phyloP scores from a whole-genome alignment of 148 eudicot genomes.

The Chenopodium suecicum region DNA sequence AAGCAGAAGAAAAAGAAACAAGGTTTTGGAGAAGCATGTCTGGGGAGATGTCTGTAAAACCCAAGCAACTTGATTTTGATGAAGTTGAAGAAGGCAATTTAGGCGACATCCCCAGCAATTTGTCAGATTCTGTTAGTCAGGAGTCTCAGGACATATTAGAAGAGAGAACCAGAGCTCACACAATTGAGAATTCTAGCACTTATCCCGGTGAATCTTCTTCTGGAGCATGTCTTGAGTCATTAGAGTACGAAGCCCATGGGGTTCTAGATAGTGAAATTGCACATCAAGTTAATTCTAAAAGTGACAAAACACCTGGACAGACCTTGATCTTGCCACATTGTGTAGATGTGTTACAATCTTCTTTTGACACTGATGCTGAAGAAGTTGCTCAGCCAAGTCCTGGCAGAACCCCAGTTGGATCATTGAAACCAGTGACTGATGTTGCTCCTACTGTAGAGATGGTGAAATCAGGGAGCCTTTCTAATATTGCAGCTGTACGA shows the following conservation, averaged over 20 bases:
- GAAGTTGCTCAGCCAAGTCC: too few species aligned
- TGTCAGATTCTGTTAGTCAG: background rate
- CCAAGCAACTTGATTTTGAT: conserved; percentile 50
- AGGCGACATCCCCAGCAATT: conserved; percentile 1
- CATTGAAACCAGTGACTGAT: too few species aligned
- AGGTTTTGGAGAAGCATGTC: conserved; percentile 12
- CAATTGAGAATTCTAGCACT: background rate
- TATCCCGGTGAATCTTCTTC: background rate
- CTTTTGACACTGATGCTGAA: too few species aligned
- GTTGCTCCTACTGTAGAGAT: too few species aligned
- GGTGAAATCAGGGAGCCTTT: too few species aligned
- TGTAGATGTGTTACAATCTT: background rate
- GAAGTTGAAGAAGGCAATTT: conserved; percentile 35
- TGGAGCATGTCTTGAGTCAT: background rate
- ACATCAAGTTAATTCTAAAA: background rate
- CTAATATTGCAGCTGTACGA: background rate
- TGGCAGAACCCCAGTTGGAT: too few species aligned
- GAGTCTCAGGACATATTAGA: background rate
- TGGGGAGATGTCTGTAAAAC: conserved; percentile 36
- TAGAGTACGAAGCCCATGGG: background rate
- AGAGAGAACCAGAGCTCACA: background rate
- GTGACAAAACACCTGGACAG: background rate
- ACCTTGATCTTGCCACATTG: background rate
- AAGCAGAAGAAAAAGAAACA: conserved; percentile 5
- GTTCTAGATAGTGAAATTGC: background rate